These are phyloP conservation scores for Wickerhamiella domercqiae DNA, from an alignment of 805 yeast species.

Conservation along the genomic window DNA sequence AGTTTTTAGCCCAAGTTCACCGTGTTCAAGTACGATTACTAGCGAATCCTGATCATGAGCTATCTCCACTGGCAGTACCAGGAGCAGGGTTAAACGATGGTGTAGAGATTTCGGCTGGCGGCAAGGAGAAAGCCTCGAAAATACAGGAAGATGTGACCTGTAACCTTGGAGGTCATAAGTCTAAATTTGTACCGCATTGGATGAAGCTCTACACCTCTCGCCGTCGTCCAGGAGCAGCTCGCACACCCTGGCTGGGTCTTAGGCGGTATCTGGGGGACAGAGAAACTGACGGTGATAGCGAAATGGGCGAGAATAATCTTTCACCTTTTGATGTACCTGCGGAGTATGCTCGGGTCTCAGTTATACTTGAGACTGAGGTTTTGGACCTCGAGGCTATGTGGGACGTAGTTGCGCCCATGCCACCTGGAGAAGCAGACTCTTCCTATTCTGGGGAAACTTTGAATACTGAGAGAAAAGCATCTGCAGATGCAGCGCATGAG, in stretches of 20 bases:
- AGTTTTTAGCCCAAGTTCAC: constrained; percentile 31
- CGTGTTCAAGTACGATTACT: constrained; percentile 46
- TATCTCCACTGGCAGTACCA: constrained; percentile 1
- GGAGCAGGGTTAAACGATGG: constrained; percentile 2
- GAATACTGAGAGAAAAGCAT: background rate
- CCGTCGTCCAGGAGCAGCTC: background rate
- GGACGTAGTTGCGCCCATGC: constrained; percentile 55
- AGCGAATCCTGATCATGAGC: constrained; percentile 49
- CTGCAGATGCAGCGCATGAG: too few relatives aligned
- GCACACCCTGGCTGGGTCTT: constrained; percentile 58
- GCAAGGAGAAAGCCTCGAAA: background rate
- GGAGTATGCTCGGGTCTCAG: constrained; percentile 74
- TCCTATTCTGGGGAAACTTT: background rate
- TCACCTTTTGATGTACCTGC: constrained; percentile 23
- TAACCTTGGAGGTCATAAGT: background rate
- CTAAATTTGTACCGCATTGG: background rate
- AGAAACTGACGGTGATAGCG: constrained; percentile 14
- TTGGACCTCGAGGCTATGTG: constrained; percentile 45
- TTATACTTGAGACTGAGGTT: constrained; percentile 44
- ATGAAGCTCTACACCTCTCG: background rate
- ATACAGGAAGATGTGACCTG: too few relatives aligned
- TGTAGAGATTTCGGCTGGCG: background rate
- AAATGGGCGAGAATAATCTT: constrained; percentile 20
- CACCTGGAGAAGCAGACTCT: background rate
- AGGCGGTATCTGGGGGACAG: constrained; percentile 43